These are phyloP conservation scores for Yamadazyma oceani DNA, from an alignment of 1,139 yeast genomes.

Conservation along the genomic window DNA sequence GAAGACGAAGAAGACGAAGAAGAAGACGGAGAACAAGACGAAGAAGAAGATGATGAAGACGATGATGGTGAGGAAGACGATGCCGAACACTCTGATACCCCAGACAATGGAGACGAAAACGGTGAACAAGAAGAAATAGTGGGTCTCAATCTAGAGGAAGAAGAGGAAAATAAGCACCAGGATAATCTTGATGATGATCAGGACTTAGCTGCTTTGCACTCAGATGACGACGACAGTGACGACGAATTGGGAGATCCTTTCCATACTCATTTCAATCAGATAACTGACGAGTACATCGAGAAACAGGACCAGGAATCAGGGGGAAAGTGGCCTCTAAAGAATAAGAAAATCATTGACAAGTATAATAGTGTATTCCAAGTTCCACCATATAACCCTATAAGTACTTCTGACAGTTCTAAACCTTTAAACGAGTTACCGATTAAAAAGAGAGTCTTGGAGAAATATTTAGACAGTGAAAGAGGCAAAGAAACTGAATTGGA, in stretches of 20 bases:
- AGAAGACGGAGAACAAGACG: slow-evolving; percentile 11
- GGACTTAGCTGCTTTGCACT: slow-evolving; percentile 28
- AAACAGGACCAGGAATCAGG: slow-evolving; percentile 24
- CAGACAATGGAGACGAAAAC: slow-evolving; percentile 20
- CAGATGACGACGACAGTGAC: slow-evolving; percentile 28
- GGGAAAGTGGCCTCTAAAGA: slow-evolving; percentile 28
- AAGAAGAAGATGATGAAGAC: slow-evolving; percentile 6
- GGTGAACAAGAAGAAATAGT: slow-evolving; percentile 38
- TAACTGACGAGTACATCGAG: slow-evolving; percentile 44
- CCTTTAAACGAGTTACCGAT: slow-evolving; percentile 18
- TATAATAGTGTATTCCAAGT: slow-evolving; percentile 28
- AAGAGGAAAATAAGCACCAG: slow-evolving; percentile 34
- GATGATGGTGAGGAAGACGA: slow-evolving; percentile 23
- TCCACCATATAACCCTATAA: slow-evolving; percentile 29
- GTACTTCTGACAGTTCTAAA: slow-evolving; percentile 10
- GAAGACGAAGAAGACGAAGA: slow-evolving; percentile 17
- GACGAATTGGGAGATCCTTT: slow-evolving; percentile 59
- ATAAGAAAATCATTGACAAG: slow-evolving; percentile 18
- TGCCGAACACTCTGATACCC: slow-evolving; percentile 19
- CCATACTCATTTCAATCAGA: slow-evolving; percentile 68
- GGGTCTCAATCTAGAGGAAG: slow-evolving; percentile 25
- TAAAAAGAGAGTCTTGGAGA: slow-evolving; percentile 33
- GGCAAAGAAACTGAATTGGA: slow-evolving; percentile 23
- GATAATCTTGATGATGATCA: slow-evolving; percentile 28
- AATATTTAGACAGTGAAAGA: slow-evolving; percentile 23